Evolutionary conservation across 371 early-diverging fungal species (phyloP), one percentile per base, ranked within the genome.

Genomic region (Mucor saturninus): DNA sequence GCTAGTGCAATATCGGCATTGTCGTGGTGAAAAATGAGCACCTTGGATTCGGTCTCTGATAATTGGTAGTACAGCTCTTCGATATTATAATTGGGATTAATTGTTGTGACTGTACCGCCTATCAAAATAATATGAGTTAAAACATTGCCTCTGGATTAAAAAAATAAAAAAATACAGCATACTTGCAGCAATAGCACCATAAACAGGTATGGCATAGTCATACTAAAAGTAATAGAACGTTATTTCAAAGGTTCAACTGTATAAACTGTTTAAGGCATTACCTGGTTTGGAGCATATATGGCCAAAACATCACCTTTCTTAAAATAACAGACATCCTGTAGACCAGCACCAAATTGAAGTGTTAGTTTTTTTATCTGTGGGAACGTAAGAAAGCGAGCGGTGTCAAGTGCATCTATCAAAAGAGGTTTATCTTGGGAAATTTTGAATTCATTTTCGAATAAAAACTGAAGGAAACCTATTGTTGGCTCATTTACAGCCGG

Each of bases 41-140:
- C 72, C 9, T 80, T 82, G 4, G 93, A 91, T 5, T 81, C 77
- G 5, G 90, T 81, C 64, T 89, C 86, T 14, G 74, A 61, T 64
- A 95, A 73, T 66, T 93, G 93, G 67, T 86, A 81, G 0, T 85
- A 81, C 21, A 94, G 73, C 67, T 95, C 96, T 43, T 83, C 79
- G 2, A 81, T 72, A 0, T 85, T 92, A 73, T 94, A 94, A 28
- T 80, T 79, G 8, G 93, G 91, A 62, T 93, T 95, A 30, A 88
- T 90, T 11, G 89, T 80, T 1, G 89, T 82, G 11, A 86, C 73
- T 2, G 87, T 72, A 8, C 92, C 93, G 9, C 82, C 62, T 62
- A 35, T 35, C 4, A 35, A 35, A 6, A 35, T 6, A 35, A 1
- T 6, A 35, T 1, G 35, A 21, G 35, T 35, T 35, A 35, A 35